phyloP scores from a whole-genome alignment of 148 eudicot genomes.

The Heliamphora exappendiculata region DNA sequence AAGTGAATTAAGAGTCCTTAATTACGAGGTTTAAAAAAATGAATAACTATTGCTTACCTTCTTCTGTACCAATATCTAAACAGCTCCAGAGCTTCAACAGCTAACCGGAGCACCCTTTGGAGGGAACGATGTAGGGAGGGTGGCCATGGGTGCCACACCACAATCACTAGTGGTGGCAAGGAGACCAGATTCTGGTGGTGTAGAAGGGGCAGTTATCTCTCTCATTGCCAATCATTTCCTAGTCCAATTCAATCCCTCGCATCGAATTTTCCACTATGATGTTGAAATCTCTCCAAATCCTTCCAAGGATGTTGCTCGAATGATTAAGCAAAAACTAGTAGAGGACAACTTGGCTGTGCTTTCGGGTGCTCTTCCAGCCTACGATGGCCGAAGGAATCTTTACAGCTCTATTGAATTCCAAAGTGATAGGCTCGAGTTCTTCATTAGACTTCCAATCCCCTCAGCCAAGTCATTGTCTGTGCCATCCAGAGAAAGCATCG shows the following conservation, averaged over 20 bases:
- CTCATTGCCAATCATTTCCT: conserved; percentile 86
- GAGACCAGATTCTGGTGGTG: conserved; percentile 83
- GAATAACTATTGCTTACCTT: background rate
- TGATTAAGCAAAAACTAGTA: conserved; percentile 57
- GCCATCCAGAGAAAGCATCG: conserved; percentile 7
- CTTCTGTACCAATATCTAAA: conserved; percentile 3
- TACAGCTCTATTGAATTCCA: conserved; percentile 75
- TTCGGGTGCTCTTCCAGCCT: conserved; percentile 61
- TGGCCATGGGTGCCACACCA: conserved; percentile 17
- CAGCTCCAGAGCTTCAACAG: conserved; percentile 32
- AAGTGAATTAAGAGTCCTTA: background rate
- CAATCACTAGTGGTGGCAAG: conserved; percentile 46
- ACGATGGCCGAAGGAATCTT: conserved; percentile 74
- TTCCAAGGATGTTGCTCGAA: conserved; percentile 65
- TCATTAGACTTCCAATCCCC: conserved; percentile 54
- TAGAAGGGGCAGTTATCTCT: conserved; percentile 61
- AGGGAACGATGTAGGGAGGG: conserved; percentile 33
- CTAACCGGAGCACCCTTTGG: conserved; percentile 18
- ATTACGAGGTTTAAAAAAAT: background rate
- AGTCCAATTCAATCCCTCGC: conserved; percentile 52
- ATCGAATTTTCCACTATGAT: conserved; percentile 73
- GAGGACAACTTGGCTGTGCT: conserved; percentile 45
- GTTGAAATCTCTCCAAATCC: conserved; percentile 71
- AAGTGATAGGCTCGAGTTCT: conserved; percentile 59
- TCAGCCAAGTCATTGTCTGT: conserved; percentile 18